Evolutionary conservation across 345 rosid species (phyloP), one percentile per base, ranked within the genome.

Genomic region (Bretschneidera sinensis): DNA sequence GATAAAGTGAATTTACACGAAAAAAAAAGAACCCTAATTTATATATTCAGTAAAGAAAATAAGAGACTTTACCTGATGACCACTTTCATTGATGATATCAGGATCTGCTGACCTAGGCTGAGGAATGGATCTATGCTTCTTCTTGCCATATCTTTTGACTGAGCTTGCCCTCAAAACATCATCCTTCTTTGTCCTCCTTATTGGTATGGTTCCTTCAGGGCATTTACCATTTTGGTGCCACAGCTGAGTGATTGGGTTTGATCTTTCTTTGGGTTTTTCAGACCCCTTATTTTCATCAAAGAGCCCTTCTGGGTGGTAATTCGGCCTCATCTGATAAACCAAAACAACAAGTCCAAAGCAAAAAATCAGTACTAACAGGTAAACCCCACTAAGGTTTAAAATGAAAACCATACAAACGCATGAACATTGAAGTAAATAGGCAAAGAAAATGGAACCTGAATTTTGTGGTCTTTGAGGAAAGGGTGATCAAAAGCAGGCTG

Each of bases 401-500:
- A 7, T 4, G 45, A 39, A 39, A 39, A 1, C 6, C 45, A 39
- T 11, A 4, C 2, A 39, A 28, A 8, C 33, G 8, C 33, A 28
- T 24, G 17, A 20, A 21, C 17, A 34, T 33, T 6, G 7, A 47
- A 43, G 24, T 6, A 24, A 31, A 24, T 51, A 55, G n/a, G n/a
- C n/a, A n/a, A n/a, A n/a, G n/a, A n/a, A n/a, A 43, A 18, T 2
- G 33, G 58, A 4, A 92, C 97, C 96, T 87, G 99, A 65, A 94
- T 90, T 79, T 87, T 86, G 81, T 94, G 97, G 71, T 94, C 96
- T 76, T 87, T 94, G 65, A 90, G 92, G 73, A 58, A 87, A 59
- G 97, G 97, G 64, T 94, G 99, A 72, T 94, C 99, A 66, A 94
- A 87, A 71, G 99, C 97, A 23, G 99, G 96, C 65, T 94, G 99